phyloP scores from a whole-genome alignment of 1,284 basidiomycete species.

The Sanghuangporus weigelae region DNA sequence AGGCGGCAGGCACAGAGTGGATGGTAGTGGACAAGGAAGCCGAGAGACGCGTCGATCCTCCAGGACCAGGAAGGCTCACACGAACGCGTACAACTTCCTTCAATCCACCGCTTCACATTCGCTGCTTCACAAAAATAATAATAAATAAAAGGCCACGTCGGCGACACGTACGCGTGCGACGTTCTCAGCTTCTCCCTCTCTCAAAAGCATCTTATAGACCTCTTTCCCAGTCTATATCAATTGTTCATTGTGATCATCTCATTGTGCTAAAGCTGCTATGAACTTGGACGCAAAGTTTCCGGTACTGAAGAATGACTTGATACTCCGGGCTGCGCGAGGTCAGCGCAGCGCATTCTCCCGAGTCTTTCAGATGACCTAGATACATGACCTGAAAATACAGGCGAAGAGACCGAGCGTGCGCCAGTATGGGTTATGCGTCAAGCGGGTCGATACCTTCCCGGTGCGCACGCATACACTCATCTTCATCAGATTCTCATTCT shows the following conservation, averaged over 20 bases:
- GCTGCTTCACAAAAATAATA: not conserved
- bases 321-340: constrained; percentile 86
- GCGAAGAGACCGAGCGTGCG: constrained; percentile 84
- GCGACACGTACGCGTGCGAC: constrained; percentile 11
- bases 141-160: not conserved
- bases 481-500: not conserved
- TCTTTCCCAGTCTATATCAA: not conserved
- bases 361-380: not conserved
- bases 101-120: constrained; percentile 2
- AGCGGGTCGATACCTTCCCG: constrained; percentile 93
- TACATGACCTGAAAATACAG: constrained; percentile 31
- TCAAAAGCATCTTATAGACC: not conserved
- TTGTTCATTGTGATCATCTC: too few relatives aligned
- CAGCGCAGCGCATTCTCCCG: constrained; percentile 17
- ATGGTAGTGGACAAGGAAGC: not conserved
- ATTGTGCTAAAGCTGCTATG: not conserved
- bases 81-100: not conserved
- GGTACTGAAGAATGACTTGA: constrained; percentile 81
- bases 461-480: constrained; percentile 33
- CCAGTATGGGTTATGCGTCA: constrained; percentile 99
- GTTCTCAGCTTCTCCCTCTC: not conserved
- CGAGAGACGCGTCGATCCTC: not conserved
- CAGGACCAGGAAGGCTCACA: not conserved
- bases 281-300: constrained; percentile 45
- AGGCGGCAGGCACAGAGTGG: not conserved